Percentiles rank a stretch among this genome's conserved stretches.
Evolutionary conservation across 352 stramenopile species (phyloP).

Genomic region (Phytophthora hibernalis): DNA sequence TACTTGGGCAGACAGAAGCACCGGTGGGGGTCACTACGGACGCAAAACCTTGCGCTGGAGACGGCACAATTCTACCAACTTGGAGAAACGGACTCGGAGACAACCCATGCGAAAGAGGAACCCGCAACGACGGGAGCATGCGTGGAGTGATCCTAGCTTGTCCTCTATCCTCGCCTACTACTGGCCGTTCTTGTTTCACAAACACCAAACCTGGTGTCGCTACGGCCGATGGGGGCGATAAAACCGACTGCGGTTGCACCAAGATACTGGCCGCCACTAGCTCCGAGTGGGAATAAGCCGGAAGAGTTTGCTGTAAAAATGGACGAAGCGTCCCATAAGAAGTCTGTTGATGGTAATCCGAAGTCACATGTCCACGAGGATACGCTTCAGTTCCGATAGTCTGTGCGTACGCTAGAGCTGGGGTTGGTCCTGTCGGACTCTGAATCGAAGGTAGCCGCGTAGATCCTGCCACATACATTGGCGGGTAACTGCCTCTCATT

Average conservation of each 20-base stretch:
- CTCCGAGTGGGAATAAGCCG: conserved; percentile 43
- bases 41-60: conserved; percentile 12
- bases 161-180: conserved; percentile 3
- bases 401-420: conserved; percentile 1
- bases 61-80: conserved; percentile 9
- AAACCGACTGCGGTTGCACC: conserved; percentile 21
- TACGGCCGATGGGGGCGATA: neutral
- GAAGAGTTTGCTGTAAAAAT: conserved; percentile 20
- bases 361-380: conserved; percentile 9
- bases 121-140: neutral
- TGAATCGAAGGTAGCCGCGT: conserved; percentile 21
- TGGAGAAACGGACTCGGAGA: conserved; percentile 12
- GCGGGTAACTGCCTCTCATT: conserved; percentile 10
- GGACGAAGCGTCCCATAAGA: conserved; percentile 1
- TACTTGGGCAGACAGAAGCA: conserved; percentile 10
- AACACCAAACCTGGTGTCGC: conserved; percentile 6
- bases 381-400: conserved; percentile 25
- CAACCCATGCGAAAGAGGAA: neutral
- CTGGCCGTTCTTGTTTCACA: conserved; percentile 8
- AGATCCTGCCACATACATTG: neutral
- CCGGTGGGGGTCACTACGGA: conserved; percentile 4
- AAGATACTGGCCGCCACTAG: conserved; percentile 41
- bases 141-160: conserved; percentile 14
- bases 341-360: neutral
- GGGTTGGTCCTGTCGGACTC: conserved; percentile 16